Evolutionary conservation across 148 eudicot genomes (phyloP).

Genomic region (Diospyros lotus): DNA sequence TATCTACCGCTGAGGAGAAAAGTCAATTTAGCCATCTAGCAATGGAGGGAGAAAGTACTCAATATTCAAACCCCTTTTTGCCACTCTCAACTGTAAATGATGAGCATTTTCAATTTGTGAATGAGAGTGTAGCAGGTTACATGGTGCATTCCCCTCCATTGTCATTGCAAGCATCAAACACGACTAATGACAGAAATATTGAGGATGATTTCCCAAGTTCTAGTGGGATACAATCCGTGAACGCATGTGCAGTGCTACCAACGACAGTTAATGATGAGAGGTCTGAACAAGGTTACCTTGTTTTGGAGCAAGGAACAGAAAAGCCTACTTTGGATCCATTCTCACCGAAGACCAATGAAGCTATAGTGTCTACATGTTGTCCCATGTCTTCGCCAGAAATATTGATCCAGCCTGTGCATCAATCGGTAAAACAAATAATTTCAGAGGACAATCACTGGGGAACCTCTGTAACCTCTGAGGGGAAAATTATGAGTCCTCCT

Average conservation of each 20-base stretch:
- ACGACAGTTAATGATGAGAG: conserved; percentile 5
- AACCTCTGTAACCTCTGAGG: conserved; percentile 18
- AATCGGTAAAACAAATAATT: conserved; percentile 15
- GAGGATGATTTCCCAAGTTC: conserved; percentile 13
- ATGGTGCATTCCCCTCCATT: conserved; percentile 19
- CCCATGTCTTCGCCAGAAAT: conserved; percentile 13
- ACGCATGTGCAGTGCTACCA: conserved; percentile 9
- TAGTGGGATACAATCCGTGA: conserved; percentile 5
- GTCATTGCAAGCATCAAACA: conserved; percentile 17
- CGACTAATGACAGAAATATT: conserved; percentile 14
- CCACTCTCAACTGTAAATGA: conserved; percentile 15
- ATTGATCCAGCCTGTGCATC: conserved; percentile 12
- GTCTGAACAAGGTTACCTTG: conserved; percentile 16
- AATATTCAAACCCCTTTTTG: conserved; percentile 19
- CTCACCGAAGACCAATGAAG: conserved; percentile 21
- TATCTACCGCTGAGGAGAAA: conserved; percentile 19
- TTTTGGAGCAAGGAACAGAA: conserved; percentile 14
- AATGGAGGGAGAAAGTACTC: conserved; percentile 7
- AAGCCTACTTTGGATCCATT: conserved; percentile 18
- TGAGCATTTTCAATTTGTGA: conserved; percentile 15
- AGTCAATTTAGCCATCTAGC: conserved; percentile 11
- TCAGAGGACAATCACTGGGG: conserved; percentile 20
- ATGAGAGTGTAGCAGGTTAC: conserved; percentile 18
- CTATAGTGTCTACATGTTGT: conserved; percentile 11
- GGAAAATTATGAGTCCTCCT: conserved; percentile 21